Evolutionary conservation across 148 eudicot species (phyloP).

Genomic region (Simmondsia chinensis): DNA sequence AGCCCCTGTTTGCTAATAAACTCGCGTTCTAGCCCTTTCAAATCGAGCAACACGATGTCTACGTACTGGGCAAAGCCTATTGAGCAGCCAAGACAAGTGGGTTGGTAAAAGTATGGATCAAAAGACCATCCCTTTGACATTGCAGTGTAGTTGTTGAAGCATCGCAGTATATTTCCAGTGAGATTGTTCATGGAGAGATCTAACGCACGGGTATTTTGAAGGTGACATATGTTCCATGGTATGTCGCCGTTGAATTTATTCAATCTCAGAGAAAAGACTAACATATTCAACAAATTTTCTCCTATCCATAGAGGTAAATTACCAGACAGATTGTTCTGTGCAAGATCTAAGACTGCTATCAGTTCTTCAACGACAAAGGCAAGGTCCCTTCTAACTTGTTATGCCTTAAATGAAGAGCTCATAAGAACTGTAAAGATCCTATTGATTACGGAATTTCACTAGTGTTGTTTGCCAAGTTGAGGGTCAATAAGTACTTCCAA

Average conservation of each 20-base stretch:
- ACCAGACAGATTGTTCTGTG: conserved; percentile 19
- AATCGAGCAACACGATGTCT: conserved; percentile 25
- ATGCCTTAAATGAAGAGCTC: conserved; percentile 20
- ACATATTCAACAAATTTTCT: conserved; percentile 9
- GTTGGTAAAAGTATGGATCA: neutral
- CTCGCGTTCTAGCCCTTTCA: conserved; percentile 16
- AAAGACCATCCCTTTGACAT: conserved; percentile 1
- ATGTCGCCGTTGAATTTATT: conserved; percentile 23
- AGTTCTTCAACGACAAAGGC: conserved; percentile 13
- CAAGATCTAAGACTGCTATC: conserved; percentile 25
- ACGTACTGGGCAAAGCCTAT: conserved; percentile 17
- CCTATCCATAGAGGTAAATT: conserved; percentile 20
- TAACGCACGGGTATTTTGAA: conserved; percentile 24
- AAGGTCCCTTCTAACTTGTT: conserved; percentile 19
- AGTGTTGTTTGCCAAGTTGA: conserved; percentile 19
- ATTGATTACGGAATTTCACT: conserved; percentile 19
- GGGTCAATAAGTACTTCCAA: conserved; percentile 5
- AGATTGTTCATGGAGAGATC: conserved; percentile 31
- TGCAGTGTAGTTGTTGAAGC: conserved; percentile 17
- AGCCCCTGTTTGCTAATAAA: conserved; percentile 27
- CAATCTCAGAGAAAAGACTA: conserved; percentile 22
- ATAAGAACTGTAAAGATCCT: conserved; percentile 20
- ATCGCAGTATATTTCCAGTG: conserved; percentile 21
- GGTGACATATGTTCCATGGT: conserved; percentile 10
- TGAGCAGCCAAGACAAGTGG: too few species aligned